Percentiles rank a stretch among this genome's conserved stretches.
Evolutionary conservation across 352 stramenopile genomes (phyloP).

Genomic region (Phytophthora macrochlamydospora): DNA sequence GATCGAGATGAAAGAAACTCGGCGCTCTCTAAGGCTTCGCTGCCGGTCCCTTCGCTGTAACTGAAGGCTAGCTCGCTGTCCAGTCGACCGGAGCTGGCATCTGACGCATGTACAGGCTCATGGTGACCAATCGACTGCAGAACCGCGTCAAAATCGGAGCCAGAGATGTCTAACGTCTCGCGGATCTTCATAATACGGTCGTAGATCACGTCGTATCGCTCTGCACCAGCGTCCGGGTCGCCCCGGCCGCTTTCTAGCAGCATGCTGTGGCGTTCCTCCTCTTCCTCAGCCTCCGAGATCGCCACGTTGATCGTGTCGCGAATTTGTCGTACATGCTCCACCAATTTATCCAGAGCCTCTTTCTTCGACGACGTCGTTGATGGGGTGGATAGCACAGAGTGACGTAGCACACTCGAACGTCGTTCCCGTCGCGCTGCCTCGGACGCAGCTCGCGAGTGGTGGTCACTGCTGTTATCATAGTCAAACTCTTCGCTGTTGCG

Average conservation of each 20-base stretch:
- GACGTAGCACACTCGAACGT: conserved; percentile 19
- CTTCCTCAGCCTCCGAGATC: conserved; percentile 63
- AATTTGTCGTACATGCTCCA: conserved; percentile 70
- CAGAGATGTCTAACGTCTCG: conserved; percentile 52
- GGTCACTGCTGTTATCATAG: conserved; percentile 10
- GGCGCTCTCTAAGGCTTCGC: conserved; percentile 17
- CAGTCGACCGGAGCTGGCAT: conserved; percentile 20
- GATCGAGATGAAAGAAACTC: conserved; percentile 35
- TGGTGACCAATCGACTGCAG: conserved; percentile 38
- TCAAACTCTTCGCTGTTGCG: conserved; percentile 18
- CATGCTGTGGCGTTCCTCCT: conserved; percentile 37
- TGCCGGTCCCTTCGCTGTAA: conserved; percentile 24
- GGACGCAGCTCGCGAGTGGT: conserved; percentile 15
- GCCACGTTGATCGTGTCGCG: conserved; percentile 71
- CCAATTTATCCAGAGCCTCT: conserved; percentile 54
- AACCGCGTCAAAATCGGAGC: conserved; percentile 53
- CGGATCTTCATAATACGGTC: conserved; percentile 58
- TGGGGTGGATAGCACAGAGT: conserved; percentile 41
- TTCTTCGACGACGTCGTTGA: conserved; percentile 39
- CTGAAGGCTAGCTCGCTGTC: conserved; percentile 33
- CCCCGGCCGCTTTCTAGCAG: conserved; percentile 26
- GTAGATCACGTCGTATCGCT: conserved; percentile 51
- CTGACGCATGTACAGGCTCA: conserved; percentile 15
- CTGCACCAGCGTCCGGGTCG: conserved; percentile 26
- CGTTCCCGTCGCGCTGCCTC: conserved; percentile 14